A percentile compares a stretch with the other conserved stretches of the same genome.
Conservation (phyloP, 805 yeast species). For the Candida arabinofermentans region DNA sequence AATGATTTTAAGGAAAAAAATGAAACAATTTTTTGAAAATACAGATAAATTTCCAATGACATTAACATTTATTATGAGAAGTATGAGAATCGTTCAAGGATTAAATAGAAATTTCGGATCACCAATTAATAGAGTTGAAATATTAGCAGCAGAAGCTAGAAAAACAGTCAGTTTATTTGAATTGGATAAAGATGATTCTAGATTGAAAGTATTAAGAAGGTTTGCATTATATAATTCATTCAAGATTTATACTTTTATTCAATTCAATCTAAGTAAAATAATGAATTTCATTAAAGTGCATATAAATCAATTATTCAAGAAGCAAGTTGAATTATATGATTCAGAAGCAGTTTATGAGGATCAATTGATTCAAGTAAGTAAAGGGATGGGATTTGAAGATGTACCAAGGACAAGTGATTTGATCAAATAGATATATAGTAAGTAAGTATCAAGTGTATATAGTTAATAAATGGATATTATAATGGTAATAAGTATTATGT, state of each 20-base stretch:
- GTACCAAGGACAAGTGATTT: slow-evolving; percentile 27
- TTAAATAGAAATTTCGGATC: slow-evolving; percentile 62
- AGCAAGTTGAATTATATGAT: slow-evolving; percentile 30
- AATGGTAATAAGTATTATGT: too few relatives aligned
- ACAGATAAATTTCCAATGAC: slow-evolving; percentile 64
- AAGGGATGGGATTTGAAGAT: slow-evolving; percentile 39
- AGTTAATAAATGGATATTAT: background rate
- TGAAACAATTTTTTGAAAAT: slow-evolving; percentile 56
- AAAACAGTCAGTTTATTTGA: slow-evolving; percentile 17
- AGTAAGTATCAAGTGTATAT: slow-evolving; percentile 3
- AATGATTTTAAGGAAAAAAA: slow-evolving; percentile 39
- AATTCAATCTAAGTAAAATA: slow-evolving; percentile 17
- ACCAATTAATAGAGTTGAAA: slow-evolving; percentile 68
- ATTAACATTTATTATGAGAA: slow-evolving; percentile 59
- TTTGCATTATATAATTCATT: slow-evolving; percentile 11
- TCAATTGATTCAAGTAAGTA: slow-evolving; percentile 39
- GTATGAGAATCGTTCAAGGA: slow-evolving; percentile 73
- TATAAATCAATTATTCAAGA: slow-evolving; percentile 8
- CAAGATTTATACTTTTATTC: slow-evolving; percentile 26
- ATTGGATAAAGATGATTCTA: slow-evolving; percentile 9
- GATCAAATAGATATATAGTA: slow-evolving; percentile 3
- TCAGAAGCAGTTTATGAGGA: slow-evolving; percentile 43
- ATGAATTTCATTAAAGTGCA: slow-evolving; percentile 7
- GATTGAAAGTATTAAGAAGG: slow-evolving; percentile 11
- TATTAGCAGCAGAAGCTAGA: slow-evolving; percentile 56